Base-by-base conservation (phyloP, 495 filamentous ascomycete species). In the Penicillium bovifimosum region DNA sequence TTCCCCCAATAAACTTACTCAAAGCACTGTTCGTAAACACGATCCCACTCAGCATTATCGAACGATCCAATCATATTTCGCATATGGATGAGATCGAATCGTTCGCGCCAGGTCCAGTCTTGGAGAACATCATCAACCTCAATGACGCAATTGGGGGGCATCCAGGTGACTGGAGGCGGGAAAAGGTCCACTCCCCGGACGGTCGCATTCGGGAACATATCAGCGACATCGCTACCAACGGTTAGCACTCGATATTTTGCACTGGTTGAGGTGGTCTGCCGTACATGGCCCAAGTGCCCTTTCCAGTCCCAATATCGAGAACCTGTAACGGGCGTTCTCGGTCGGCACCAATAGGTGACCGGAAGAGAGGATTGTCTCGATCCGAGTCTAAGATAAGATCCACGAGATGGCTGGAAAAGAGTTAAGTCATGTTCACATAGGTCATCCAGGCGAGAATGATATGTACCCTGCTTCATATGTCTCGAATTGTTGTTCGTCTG, bases 1-100 rank as follows among this genome's bases (percentile, higher is more conserved):
- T 18, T 5, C 9, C 7, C 1, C 14, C 3, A 18, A n/a, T 9
- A 17, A n/a, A 51, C 52, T 33, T 34, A 61, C 59, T 56, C 59
- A 24, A 53, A 59, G 43, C 52, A 56, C 47, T 66, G 68, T 28
- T 54, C 39, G 47, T 70, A 64, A 16, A 73, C 31, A n/a, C 54
- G 41, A 2, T 54, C 43, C 67, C 67, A 72, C 47, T 69, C 67
- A 9, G 13, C 3, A 2, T 34, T 29, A 20, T 42, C 53, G 27
- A 70, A 66, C 3, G 58, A 52, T 9, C 55, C 56, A 8, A 55
- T 42, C 59, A 72, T 58, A 13, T 57, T 53, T 2, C 67, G 58
- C 49, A 60, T 60, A 46, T 72, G 68, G 10, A 72, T 66, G n/a
- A 65, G 52, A 33, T 72, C 67, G 44, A 70, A 70, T 9, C 36